Evolutionary conservation across 2,329 filamentous ascomycete species (phyloP), one percentile per base, ranked within the genome.

Genomic region (Xylaria sp.): DNA sequence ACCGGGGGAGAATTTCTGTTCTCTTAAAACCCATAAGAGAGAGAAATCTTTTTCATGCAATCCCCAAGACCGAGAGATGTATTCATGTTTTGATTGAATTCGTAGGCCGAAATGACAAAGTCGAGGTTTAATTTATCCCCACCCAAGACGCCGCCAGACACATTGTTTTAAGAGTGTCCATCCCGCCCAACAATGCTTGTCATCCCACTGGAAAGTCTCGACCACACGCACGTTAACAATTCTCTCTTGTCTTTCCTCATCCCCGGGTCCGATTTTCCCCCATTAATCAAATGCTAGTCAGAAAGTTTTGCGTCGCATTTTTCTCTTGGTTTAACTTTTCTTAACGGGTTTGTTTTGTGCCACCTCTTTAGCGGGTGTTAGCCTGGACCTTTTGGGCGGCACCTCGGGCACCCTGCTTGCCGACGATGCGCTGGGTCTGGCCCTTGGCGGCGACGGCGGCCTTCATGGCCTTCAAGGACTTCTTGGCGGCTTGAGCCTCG

Each of bases 401-500:
- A 77, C 95, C 95, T 89, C 96, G 97, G 72, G 92, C 90, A 77
- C 92, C 93, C 88, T 97, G 92, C 92, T 99, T 99, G 89, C 92
- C 94, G 80, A 90, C 85, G 80, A 96, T 92, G 81, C 91, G 89
- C 76, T 83, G 80, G 72, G 87, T 85, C 84, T 93, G 87, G 78
- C 92, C 94, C 84, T 92, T 90, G 79, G 89, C 83, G 72, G 89
- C 87, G 67, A 73, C 76, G 73, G 90, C 87, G 71, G 94, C 94
- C 77, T 75, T 85, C 92, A 98, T 98, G 76, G 95, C 95, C 92
- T 99, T 99, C 84, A 98, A 94, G 65, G 92, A 91, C 92, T 98
- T 99, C 92, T 98, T 99, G 81, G 88, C 89, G 80, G 88, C 91
- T 82, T 92, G 89, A 68, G 88, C 87, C 69, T 89, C 93, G 72